A percentile compares a stretch with the other conserved stretches of the same genome.
phyloP scores from a whole-genome alignment of 352 stramenopile species.

The Phytophthora chlamydospora region DNA sequence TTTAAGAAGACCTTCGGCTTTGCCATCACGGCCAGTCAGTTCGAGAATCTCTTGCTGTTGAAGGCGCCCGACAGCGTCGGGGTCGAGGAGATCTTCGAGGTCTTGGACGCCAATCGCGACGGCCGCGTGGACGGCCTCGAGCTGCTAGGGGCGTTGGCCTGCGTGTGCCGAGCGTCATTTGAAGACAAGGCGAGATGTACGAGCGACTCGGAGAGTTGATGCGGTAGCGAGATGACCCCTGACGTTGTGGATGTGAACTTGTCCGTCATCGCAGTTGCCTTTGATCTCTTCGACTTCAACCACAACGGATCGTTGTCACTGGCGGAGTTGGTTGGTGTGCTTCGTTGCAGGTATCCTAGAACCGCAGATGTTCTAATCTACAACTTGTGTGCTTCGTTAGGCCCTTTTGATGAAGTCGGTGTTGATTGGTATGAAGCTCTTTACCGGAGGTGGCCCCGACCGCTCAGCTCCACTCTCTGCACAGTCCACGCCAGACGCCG shows the following conservation, averaged over 20 bases:
- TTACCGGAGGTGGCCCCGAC: slow-evolving; percentile 47
- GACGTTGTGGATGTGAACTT: not conserved
- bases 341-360: not conserved
- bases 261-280: slow-evolving; percentile 20
- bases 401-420: slow-evolving; percentile 85
- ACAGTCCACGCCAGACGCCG: not conserved
- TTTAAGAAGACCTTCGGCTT: slow-evolving; percentile 83
- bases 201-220: slow-evolving; percentile 2
- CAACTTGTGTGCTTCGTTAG: slow-evolving; percentile 20
- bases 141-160: slow-evolving; percentile 73
- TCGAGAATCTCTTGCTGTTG: slow-evolving; percentile 72
- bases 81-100: slow-evolving; percentile 75
- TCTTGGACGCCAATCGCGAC: slow-evolving; percentile 73
- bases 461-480: slow-evolving; percentile 1
- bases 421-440: slow-evolving; percentile 67
- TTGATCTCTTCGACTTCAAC: slow-evolving; percentile 81
- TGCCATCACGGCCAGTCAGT: slow-evolving; percentile 76
- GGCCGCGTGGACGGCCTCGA: slow-evolving; percentile 83
- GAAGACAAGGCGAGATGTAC: slow-evolving; percentile 84
- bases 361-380: not conserved
- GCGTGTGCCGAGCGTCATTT: slow-evolving; percentile 74
- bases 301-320: slow-evolving; percentile 74
- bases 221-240: slow-evolving; percentile 16
- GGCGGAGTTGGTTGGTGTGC: slow-evolving; percentile 59
- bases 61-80: slow-evolving; percentile 65